Evolutionary conservation across 805 yeast genomes (phyloP).

Genomic region (Candida sithepensis): DNA sequence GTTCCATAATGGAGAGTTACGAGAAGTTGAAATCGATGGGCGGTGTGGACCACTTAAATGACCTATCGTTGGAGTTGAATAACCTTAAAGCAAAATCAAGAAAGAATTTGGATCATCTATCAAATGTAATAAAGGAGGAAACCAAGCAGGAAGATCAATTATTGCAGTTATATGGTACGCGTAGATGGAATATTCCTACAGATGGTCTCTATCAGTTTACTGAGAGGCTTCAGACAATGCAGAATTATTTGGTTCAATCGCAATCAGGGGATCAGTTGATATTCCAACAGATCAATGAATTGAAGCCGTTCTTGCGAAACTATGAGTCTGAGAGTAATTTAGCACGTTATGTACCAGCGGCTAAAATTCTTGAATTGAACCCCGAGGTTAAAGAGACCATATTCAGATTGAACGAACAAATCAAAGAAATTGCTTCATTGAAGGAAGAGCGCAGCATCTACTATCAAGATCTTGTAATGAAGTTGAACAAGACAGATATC

Average conservation of each 20-base stretch:
- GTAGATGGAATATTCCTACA: conserved; percentile 42
- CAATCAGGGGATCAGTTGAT: conserved; percentile 57
- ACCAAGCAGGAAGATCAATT: conserved; percentile 51
- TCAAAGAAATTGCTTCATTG: conserved; percentile 30
- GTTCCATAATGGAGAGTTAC: conserved; percentile 50
- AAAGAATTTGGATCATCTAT: conserved; percentile 42
- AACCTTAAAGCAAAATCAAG: conserved; percentile 38
- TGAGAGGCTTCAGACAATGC: conserved; percentile 41
- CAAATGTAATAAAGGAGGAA: conserved; percentile 47
- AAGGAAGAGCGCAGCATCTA: conserved; percentile 38
- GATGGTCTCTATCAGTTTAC: conserved; percentile 24
- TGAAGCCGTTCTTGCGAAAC: conserved; percentile 43
- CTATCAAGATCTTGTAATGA: conserved; percentile 39
- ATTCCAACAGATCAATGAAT: conserved; percentile 40
- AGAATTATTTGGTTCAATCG: conserved; percentile 53
- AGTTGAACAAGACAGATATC: conserved; percentile 44
- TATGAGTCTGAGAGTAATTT: conserved; percentile 32
- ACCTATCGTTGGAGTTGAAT: conserved; percentile 43
- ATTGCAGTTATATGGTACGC: conserved; percentile 48
- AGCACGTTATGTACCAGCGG: conserved; percentile 37
- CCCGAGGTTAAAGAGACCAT: conserved; percentile 31
- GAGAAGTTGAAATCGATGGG: conserved; percentile 51
- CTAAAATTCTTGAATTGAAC: conserved; percentile 33
- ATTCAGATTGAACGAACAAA: conserved; percentile 33
- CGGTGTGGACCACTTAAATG: conserved; percentile 43